Conservation (phyloP, 2,329 filamentous ascomycete genomes). For the Trichoderma sp. region DNA sequence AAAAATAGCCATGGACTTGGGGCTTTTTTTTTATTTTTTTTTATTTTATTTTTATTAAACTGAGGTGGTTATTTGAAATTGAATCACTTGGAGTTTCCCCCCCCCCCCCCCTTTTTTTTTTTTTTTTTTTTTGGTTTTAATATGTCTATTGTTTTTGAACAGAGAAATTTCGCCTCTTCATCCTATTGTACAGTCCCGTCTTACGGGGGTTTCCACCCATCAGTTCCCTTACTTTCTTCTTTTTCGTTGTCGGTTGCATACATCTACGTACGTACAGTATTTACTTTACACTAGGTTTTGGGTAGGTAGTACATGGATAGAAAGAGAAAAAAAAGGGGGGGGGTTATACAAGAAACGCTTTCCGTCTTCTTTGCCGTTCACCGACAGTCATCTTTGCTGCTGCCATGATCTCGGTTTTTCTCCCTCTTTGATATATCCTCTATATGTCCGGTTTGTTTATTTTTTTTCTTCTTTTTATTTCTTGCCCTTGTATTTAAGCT, state of each 20-base stretch:
- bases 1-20: background rate
- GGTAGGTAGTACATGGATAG: slow-evolving; percentile 1
- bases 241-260: background rate
- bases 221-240: background rate
- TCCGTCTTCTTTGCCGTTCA: background rate
- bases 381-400: background rate
- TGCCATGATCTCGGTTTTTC: background rate
- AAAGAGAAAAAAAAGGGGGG: background rate
- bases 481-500: slow-evolving; percentile 40
- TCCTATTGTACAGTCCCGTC: background rate
- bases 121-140: background rate
- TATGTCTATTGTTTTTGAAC: background rate
- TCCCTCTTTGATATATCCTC: background rate
- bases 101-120: too few species aligned
- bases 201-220: background rate
- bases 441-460: background rate
- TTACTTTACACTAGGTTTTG: slow-evolving; percentile 1
- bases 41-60: background rate
- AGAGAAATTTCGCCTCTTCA: background rate
- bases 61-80: too few species aligned
- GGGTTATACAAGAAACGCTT: slow-evolving; percentile 5
- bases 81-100: too few species aligned
- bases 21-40: background rate
- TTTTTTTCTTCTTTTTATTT: slow-evolving; percentile 18
- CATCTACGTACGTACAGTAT: slow-evolving; percentile 7